These are phyloP conservation scores for Penicillium sp. DNA, from an alignment of 2,329 filamentous ascomycete genomes.

Conservation along the genomic window DNA sequence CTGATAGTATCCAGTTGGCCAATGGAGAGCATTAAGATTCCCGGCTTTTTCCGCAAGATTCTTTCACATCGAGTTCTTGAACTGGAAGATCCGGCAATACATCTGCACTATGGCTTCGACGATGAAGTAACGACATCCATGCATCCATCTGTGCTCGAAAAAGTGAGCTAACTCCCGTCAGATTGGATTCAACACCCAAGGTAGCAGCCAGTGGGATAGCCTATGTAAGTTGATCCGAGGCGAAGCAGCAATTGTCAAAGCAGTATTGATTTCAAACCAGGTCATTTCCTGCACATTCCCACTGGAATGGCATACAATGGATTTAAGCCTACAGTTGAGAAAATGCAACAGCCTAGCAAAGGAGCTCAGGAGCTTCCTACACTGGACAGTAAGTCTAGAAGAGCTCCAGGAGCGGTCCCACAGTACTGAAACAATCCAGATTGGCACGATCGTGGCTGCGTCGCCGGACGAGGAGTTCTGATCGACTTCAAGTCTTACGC, in stretches of 20 bases:
- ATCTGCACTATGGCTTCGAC: slow-evolving; percentile 41
- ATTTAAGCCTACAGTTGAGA: slow-evolving; percentile 25
- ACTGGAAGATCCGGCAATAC: slow-evolving; percentile 33
- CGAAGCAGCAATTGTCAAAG: too few relatives aligned
- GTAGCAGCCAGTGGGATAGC: slow-evolving; percentile 48
- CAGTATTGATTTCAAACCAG: slow-evolving; percentile 10
- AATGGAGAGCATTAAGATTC: slow-evolving; percentile 35
- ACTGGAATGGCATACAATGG: slow-evolving; percentile 36
- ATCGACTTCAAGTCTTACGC: slow-evolving; percentile 58
- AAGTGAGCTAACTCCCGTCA: slow-evolving; percentile 2
- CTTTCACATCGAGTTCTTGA: slow-evolving; percentile 31
- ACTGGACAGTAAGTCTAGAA: slow-evolving; percentile 16
- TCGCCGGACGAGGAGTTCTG: slow-evolving; percentile 53
- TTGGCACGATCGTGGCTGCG: slow-evolving; percentile 43
- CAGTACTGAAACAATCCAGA: slow-evolving; percentile 28
- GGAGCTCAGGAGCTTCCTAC: slow-evolving; percentile 20
- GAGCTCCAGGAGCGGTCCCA: background rate
- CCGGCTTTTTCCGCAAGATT: slow-evolving; percentile 34
- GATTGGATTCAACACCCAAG: slow-evolving; percentile 49
- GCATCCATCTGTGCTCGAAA: too few relatives aligned
- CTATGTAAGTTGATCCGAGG: slow-evolving; percentile 37
- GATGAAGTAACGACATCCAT: slow-evolving; percentile 36
- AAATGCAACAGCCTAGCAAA: slow-evolving; percentile 13
- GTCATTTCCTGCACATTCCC: slow-evolving; percentile 22
- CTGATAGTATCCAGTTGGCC: slow-evolving; percentile 17